These are phyloP conservation scores for Aquilaria yunnanensis DNA, from an alignment of 345 rosid genomes.

Conservation along the genomic window DNA sequence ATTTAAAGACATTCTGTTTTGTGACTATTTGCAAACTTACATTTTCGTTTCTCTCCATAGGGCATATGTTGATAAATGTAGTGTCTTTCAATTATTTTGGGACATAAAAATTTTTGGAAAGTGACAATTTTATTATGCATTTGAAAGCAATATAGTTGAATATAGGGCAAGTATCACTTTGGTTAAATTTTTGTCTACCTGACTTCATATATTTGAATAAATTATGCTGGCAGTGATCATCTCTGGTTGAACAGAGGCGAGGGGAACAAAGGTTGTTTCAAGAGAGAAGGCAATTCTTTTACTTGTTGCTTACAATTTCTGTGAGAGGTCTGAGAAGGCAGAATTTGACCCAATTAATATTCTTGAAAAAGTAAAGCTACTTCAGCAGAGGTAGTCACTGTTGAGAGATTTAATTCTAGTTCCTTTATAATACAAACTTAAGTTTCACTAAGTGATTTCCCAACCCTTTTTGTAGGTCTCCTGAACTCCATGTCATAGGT, in stretches of 20 bases:
- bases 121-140: too few relatives aligned
- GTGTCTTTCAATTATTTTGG: too few relatives aligned
- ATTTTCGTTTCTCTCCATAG: not conserved
- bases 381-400: conserved; percentile 62
- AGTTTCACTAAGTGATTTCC: conserved; percentile 7
- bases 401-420: conserved; percentile 3
- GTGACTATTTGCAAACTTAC: not conserved
- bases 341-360: conserved; percentile 21
- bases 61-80: not conserved
- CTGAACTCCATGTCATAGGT: conserved; percentile 52
- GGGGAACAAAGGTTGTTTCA: conserved; percentile 29
- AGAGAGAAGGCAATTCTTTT: conserved; percentile 40
- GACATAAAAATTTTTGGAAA: too few relatives aligned
- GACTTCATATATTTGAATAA: conserved; percentile 2
- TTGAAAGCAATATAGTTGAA: too few relatives aligned
- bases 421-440: conserved; percentile 4
- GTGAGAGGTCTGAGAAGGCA: conserved; percentile 23
- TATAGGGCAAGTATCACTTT: not conserved
- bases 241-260: conserved; percentile 63
- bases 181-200: not conserved
- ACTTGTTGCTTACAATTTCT: conserved; percentile 48
- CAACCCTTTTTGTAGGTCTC: conserved; percentile 43
- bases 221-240: conserved; percentile 51
- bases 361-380: conserved; percentile 59
- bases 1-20: too few relatives aligned